Evolutionary conservation across 495 filamentous ascomycete species (phyloP), one percentile per base, ranked within the genome.

Genomic region (Penicillium longicatenatum): DNA sequence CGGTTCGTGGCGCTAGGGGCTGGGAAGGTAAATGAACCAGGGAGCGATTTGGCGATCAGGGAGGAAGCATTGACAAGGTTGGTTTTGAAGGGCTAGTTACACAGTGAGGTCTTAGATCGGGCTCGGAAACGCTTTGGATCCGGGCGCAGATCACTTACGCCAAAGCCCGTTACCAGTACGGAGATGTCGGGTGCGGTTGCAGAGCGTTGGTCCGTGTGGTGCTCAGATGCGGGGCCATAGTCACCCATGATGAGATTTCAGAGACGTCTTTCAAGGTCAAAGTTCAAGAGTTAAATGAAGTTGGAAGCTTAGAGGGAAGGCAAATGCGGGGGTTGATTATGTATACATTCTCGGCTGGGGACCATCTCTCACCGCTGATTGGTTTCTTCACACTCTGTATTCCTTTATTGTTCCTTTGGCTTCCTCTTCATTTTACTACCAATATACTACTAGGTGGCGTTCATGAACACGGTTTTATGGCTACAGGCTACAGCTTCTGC

Each of bases 131-230:
- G 51, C 57, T 41, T 48, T 30, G 11, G 35, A 59, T 58, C 59
- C 54, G 59, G 19, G 43, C 41, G 58, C 54, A 46, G 52, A 55
- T 49, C 76, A 75, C 85, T 69, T 78, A 91, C 89, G 41, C 81
- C 85, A 61, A 90, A 92, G 30, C 89, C 89, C 16, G 88, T 91
- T 55, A 92, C 79, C 43, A 90, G 69, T 41, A 92, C 85, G 20
- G 78, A 87, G 62, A 90, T 69, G 63, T 87, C 84, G 31, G 71
- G 66, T 10, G 16, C 14, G 59, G 50, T 8, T 52, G 50, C 14
- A 24, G 68, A 55, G 8, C 63, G 60, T 44, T 60, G 64, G 16
- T 43, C 50, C 14, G 58, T 63, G 51, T 64, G 24, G 48, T 44
- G 47, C 39, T 61, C 55, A 44, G 59, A 64, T 19, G 50, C 60